Conservation (phyloP, 768 basidiomycete species). For the Tulasnella sp. region DNA sequence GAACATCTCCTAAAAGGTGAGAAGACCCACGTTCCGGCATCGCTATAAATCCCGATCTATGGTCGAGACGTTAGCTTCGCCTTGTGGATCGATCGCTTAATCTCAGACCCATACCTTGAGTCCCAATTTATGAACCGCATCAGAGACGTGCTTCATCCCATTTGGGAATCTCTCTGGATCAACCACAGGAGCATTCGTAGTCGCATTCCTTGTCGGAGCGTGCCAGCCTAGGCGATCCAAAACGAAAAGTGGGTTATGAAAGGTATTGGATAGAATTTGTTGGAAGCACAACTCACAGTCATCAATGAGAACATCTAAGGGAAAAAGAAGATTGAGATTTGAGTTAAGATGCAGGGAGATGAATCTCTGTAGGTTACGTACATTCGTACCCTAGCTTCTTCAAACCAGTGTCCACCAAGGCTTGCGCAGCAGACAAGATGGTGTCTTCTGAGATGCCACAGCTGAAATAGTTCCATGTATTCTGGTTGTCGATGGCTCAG, state of each 20-base stretch:
- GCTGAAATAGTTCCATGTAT: constrained; percentile 33
- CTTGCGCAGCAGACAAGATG: constrained; percentile 29
- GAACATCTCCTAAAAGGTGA: not conserved
- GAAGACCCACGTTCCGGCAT: constrained; percentile 26
- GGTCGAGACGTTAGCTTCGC: not conserved
- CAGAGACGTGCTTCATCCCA: constrained; percentile 21
- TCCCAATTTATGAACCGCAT: constrained; percentile 21
- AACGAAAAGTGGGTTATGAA: too few relatives aligned
- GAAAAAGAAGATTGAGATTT: not conserved
- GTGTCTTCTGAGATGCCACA: constrained; percentile 31
- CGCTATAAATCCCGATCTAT: constrained; percentile 32
- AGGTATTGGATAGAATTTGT: constrained; percentile 27
- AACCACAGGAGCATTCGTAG: constrained; percentile 18
- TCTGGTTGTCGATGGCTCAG: constrained; percentile 18
- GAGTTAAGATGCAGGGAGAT: not conserved
- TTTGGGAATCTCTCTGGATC: constrained; percentile 21
- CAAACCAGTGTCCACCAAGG: constrained; percentile 28
- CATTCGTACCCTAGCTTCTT: constrained; percentile 32
- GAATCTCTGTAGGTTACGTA: constrained; percentile 18
- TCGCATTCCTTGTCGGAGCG: constrained; percentile 16
- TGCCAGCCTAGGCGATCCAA: constrained; percentile 24
- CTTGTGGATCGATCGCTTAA: not conserved
- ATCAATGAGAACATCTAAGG: constrained; percentile 31
- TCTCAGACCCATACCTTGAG: constrained; percentile 18
- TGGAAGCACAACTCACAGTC: constrained; percentile 28